These are phyloP conservation scores for Monosporascus sp. DNA, from an alignment of 2,329 filamentous ascomycete species.

Conservation along the genomic window DNA sequence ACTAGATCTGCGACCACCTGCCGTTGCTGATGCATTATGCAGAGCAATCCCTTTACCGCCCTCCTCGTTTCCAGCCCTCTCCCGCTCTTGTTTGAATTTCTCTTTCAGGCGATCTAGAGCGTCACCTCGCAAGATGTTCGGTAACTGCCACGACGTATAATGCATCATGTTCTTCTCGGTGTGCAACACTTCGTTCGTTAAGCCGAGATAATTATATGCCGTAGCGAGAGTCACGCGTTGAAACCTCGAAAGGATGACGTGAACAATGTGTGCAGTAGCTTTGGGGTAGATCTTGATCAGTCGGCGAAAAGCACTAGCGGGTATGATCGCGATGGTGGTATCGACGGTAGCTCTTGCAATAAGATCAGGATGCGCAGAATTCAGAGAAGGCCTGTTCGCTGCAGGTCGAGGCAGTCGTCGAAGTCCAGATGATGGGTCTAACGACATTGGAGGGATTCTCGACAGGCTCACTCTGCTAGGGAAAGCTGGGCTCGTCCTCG, in stretches of 20 bases:
- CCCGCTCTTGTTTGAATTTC: slow-evolving; percentile 82
- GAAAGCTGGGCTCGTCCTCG: slow-evolving; percentile 15
- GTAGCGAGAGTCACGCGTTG: slow-evolving; percentile 93
- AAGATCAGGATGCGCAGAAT: slow-evolving; percentile 92
- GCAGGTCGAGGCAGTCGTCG: slow-evolving; percentile 32
- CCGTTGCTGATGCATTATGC: slow-evolving; percentile 67
- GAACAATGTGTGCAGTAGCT: slow-evolving; percentile 93
- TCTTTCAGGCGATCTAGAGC: slow-evolving; percentile 82
- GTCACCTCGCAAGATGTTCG: slow-evolving; percentile 81
- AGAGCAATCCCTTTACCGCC: slow-evolving; percentile 89
- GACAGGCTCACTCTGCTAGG: slow-evolving; percentile 39
- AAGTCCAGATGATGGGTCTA: slow-evolving; percentile 46
- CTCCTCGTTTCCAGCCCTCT: slow-evolving; percentile 75
- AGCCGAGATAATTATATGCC: slow-evolving; percentile 86
- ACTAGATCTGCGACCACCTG: slow-evolving; percentile 65
- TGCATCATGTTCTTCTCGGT: slow-evolving; percentile 93
- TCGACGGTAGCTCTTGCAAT: slow-evolving; percentile 94
- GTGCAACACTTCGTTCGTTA: slow-evolving; percentile 85
- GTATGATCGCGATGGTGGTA: slow-evolving; percentile 97
- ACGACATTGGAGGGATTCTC: slow-evolving; percentile 67
- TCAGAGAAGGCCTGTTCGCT: slow-evolving; percentile 45
- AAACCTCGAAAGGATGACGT: slow-evolving; percentile 91
- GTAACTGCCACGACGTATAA: slow-evolving; percentile 85
- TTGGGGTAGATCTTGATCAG: slow-evolving; percentile 93
- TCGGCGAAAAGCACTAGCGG: slow-evolving; percentile 88